Percentiles rank a stretch among this genome's conserved stretches.
Evolutionary conservation across 2,329 filamentous ascomycete genomes (phyloP).

Genomic region (Epicoccum nigrum): DNA sequence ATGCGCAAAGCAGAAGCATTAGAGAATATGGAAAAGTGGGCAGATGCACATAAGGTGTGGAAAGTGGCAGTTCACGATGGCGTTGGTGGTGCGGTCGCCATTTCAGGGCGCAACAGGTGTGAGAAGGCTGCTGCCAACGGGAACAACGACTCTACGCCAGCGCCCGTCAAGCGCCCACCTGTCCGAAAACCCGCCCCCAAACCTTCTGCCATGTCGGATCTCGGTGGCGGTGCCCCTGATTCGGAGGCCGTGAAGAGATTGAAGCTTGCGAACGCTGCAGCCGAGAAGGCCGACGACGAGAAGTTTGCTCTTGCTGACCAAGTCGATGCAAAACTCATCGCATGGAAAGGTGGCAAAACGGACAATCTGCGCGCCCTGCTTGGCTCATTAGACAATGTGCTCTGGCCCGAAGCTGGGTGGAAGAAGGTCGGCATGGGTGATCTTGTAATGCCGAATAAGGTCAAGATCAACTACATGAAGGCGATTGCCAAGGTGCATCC

Average conservation of each 20-base stretch:
- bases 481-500: slow-evolving; percentile 98
- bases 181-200: slow-evolving; percentile 34
- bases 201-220: slow-evolving; percentile 52
- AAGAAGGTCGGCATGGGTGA: slow-evolving; percentile 96
- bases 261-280: slow-evolving; percentile 81
- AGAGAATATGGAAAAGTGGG: slow-evolving; percentile 94
- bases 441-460: slow-evolving; percentile 88
- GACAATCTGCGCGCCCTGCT: slow-evolving; percentile 90
- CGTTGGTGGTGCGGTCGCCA: slow-evolving; percentile 82
- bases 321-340: slow-evolving; percentile 77
- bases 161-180: slow-evolving; percentile 35
- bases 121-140: slow-evolving; percentile 73
- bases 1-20: slow-evolving; percentile 94
- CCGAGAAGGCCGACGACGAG: slow-evolving; percentile 87
- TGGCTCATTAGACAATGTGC: slow-evolving; percentile 82
- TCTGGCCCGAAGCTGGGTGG: slow-evolving; percentile 94
- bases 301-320: slow-evolving; percentile 87
- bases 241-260: slow-evolving; percentile 80
- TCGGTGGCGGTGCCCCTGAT: slow-evolving; percentile 56
- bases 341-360: slow-evolving; percentile 89
- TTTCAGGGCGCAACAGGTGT: slow-evolving; percentile 85
- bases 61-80: slow-evolving; percentile 80
- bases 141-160: slow-evolving; percentile 22
- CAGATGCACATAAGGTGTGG: slow-evolving; percentile 82
- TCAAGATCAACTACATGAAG: slow-evolving; percentile 99